phyloP scores from a whole-genome alignment of 1,284 basidiomycete species.

The Testicularia cyperi region DNA sequence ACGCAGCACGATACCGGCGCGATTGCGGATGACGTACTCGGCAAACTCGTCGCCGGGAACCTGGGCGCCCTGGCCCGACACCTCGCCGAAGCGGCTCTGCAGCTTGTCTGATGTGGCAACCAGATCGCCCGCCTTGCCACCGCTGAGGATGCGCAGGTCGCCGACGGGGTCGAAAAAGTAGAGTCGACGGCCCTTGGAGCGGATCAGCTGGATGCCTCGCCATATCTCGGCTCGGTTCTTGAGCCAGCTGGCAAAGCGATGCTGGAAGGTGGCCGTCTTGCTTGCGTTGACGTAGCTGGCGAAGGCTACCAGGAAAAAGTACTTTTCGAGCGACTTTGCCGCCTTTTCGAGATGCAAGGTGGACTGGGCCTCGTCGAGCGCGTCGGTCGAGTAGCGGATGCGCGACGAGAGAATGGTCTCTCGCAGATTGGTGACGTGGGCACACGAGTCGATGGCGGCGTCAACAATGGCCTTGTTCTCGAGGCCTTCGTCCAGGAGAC shows the following conservation, averaged over 20 bases:
- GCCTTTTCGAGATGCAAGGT: constrained; percentile 47
- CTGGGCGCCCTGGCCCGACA: constrained; percentile 34
- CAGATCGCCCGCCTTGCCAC: constrained; percentile 39
- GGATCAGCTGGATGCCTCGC: constrained; percentile 63
- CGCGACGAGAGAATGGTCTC: constrained; percentile 54
- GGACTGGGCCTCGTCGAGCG: constrained; percentile 38
- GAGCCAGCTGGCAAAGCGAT: constrained; percentile 83
- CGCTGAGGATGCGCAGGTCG: constrained; percentile 48
- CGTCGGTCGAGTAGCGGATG: constrained; percentile 48
- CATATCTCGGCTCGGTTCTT: constrained; percentile 85
- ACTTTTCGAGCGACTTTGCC: constrained; percentile 64
- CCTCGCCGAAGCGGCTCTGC: constrained; percentile 34
- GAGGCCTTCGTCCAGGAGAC: constrained; percentile 55
- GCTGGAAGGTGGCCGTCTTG: constrained; percentile 68
- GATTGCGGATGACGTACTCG: constrained; percentile 57
- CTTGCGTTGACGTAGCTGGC: constrained; percentile 81
- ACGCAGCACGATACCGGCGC: constrained; percentile 57
- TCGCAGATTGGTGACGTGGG: constrained; percentile 55
- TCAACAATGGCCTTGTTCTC: constrained; percentile 56
- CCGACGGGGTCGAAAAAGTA: constrained; percentile 59
- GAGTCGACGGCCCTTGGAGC: constrained; percentile 46
- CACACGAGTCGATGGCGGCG: constrained; percentile 53
- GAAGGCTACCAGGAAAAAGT: constrained; percentile 92
- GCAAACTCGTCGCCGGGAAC: constrained; percentile 58
- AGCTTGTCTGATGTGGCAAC: constrained; percentile 36